Percentiles rank a stretch among this genome's conserved stretches.
phyloP scores from a whole-genome alignment of 768 basidiomycete genomes.

The Hydnomerulius pinastri region DNA sequence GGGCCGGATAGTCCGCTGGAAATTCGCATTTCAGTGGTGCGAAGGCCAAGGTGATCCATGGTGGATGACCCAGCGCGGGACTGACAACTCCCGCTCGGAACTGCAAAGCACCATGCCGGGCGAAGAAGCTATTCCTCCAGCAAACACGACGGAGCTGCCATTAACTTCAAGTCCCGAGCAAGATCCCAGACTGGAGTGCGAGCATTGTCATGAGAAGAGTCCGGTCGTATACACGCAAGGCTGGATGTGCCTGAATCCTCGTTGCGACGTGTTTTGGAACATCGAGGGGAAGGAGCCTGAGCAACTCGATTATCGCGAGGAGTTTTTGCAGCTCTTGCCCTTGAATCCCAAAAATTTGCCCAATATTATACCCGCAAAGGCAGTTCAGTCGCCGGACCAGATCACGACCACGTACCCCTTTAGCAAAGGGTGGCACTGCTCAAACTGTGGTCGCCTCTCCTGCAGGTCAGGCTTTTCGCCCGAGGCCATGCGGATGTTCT shows the following conservation, averaged over 20 bases:
- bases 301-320: conserved; percentile 47
- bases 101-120: background rate
- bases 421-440: conserved; percentile 71
- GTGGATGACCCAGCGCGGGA: conserved; percentile 38
- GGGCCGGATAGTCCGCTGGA: conserved; percentile 69
- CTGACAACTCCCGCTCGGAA: background rate
- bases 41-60: conserved; percentile 63
- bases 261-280: conserved; percentile 60
- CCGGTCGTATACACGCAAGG: conserved; percentile 54
- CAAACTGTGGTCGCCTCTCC: conserved; percentile 68
- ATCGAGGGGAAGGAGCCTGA: conserved; percentile 30
- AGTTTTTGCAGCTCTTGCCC: conserved; percentile 46
- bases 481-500: background rate
- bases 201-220: conserved; percentile 43
- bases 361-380: conserved; percentile 42
- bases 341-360: conserved; percentile 33
- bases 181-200: conserved; percentile 35
- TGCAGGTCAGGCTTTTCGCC: conserved; percentile 52
- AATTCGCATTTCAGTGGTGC: conserved; percentile 87
- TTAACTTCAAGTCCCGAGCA: background rate
- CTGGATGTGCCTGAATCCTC: conserved; percentile 67
- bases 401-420: conserved; percentile 56
- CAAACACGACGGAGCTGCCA: background rate
- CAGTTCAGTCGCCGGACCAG: conserved; percentile 27
- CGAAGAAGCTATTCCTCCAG: background rate